phyloP scores from a whole-genome alignment of 1,284 basidiomycete species.

The Malassezia arunalokei region DNA sequence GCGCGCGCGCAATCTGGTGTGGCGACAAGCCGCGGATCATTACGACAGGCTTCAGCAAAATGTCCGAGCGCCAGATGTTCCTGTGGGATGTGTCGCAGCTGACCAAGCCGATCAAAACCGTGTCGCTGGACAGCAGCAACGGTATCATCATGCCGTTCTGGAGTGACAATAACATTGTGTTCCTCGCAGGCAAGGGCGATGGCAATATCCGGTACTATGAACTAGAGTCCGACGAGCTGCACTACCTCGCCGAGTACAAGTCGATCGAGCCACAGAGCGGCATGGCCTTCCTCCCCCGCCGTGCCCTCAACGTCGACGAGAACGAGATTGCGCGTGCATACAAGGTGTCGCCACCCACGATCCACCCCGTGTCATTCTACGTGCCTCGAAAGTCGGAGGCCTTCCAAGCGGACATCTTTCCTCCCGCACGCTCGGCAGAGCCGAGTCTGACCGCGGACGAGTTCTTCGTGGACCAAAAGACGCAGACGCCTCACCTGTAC shows the following conservation, averaged over 20 bases:
- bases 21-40: slow-evolving; percentile 75
- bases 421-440: slow-evolving; percentile 69
- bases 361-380: slow-evolving; percentile 84
- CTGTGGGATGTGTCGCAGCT: slow-evolving; percentile 48
- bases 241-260: slow-evolving; percentile 62
- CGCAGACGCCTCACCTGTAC: slow-evolving; percentile 54
- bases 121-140: slow-evolving; percentile 48
- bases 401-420: slow-evolving; percentile 89
- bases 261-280: slow-evolving; percentile 84
- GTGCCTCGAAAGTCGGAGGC: slow-evolving; percentile 81
- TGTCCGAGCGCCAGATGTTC: slow-evolving; percentile 78
- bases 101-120: slow-evolving; percentile 18
- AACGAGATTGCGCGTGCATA: slow-evolving; percentile 93
- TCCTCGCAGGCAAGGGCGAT: slow-evolving; percentile 60
- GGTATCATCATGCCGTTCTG: slow-evolving; percentile 97
- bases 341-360: slow-evolving; percentile 64
- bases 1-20: slow-evolving; percentile 78
- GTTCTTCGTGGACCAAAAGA: slow-evolving; percentile 60
- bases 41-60: slow-evolving; percentile 83
- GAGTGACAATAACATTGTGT: slow-evolving; percentile 65
- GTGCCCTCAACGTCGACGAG: slow-evolving; percentile 71
- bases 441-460: slow-evolving; percentile 68
- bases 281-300: slow-evolving; percentile 85
- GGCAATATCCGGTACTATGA: slow-evolving; percentile 61
- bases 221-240: slow-evolving; percentile 71